Evolutionary conservation across 2,329 filamentous ascomycete genomes (phyloP), one percentile per base, ranked within the genome.

Genomic region (Penicillium sclerotiorum): DNA sequence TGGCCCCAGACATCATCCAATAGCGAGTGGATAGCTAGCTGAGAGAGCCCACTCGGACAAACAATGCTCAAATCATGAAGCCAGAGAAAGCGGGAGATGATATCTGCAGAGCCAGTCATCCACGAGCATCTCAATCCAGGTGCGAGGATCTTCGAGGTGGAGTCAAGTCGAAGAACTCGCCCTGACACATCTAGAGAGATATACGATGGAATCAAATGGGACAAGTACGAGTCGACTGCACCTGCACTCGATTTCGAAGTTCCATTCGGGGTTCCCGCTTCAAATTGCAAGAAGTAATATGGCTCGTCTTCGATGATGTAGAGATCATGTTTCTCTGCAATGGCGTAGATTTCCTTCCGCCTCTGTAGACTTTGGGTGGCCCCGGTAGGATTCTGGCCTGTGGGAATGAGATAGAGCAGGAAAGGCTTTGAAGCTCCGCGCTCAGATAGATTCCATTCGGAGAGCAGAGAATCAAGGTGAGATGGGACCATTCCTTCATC

Each of bases 1-100:
- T 96, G 91, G 17, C 90, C 91, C 91, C 91, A 96, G 28, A 83
- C 83, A 71, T 93, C 88, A 59, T 96, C 91, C 2, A 96, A 78
- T 20, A 96, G 75, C 72, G 92, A 91, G 74, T 87, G 89, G 45
- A 95, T 72, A 20, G 92, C 77, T 15, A 90, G 76, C 73, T 95
- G 90, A 0, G 86, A 85, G 60, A 93, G 80, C 17, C 91, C 91
- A 44, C 81, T 83, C 1, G 91, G 89, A 2, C 87, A 88, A 66
- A 95, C 90, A 40, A 84, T 89, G 40, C 83, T 85, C 15, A 87
- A 83, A 70, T 95, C 91, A 56, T 84, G 83, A 70, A 95, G 88
- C 27, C 86, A 85, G 54, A 85, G 77, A 70, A 88, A 94, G 37
- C 86, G 80, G 69, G 93, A 87, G 50, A 92, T 76, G 44, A 96